These are phyloP conservation scores for Leccinum barrowsii DNA, from an alignment of 768 basidiomycete genomes.

Conservation along the genomic window DNA sequence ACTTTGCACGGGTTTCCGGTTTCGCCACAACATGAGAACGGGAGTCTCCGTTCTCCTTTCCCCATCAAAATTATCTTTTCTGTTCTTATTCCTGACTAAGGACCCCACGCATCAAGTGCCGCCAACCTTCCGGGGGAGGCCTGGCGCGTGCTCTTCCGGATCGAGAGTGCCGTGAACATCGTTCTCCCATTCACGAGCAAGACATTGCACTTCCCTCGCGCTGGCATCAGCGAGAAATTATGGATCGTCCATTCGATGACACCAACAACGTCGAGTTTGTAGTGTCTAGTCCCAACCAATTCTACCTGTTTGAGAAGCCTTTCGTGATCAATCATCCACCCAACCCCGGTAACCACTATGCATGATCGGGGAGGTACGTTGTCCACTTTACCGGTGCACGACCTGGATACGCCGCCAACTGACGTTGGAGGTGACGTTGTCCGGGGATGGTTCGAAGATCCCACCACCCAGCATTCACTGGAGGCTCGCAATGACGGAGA, in stretches of 20 bases:
- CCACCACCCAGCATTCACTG: too few relatives aligned
- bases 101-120: conserved; percentile 1
- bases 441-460: too few relatives aligned
- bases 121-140: conserved; percentile 22
- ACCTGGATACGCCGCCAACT: too few relatives aligned
- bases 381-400: too few relatives aligned
- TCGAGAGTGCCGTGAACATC: conserved; percentile 37
- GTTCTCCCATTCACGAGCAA: conserved; percentile 38
- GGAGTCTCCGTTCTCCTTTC: background rate
- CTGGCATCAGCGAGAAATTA: background rate
- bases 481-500: too few relatives aligned
- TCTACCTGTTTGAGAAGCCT: too few relatives aligned
- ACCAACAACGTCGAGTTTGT: conserved; percentile 33
- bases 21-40: conserved; percentile 3
- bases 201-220: conserved; percentile 7
- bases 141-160: conserved; percentile 26
- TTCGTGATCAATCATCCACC: too few relatives aligned
- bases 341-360: too few relatives aligned
- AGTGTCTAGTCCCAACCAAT: conserved; percentile 32
- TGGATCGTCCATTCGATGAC: conserved; percentile 30
- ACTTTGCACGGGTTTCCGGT: background rate
- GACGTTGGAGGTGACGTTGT: too few relatives aligned
- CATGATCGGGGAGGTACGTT: too few relatives aligned
- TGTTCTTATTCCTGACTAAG: conserved; percentile 14
- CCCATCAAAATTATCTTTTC: conserved; percentile 5